Conservation (phyloP, 352 stramenopile species). For the Achlya hypogyna region DNA sequence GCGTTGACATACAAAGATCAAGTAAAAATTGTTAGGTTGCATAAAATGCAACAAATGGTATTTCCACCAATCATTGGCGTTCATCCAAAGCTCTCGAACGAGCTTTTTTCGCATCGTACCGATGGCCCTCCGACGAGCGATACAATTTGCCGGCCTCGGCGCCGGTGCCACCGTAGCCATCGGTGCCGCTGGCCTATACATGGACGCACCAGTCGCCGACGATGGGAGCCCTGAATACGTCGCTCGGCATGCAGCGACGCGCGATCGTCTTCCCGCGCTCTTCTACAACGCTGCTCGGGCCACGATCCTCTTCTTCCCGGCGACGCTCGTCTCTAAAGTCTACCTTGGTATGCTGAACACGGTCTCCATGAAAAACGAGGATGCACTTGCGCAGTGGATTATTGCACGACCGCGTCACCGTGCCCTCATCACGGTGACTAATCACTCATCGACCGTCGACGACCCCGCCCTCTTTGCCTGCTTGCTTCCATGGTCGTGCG, state of each 20-base stretch:
- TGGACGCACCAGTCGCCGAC: conserved; percentile 55
- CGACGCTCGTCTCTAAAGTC: conserved; percentile 45
- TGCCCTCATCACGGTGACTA: conserved; percentile 72
- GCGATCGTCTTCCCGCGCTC: conserved; percentile 35
- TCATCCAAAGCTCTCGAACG: not conserved
- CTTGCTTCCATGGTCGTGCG: conserved; percentile 68
- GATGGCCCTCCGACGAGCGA: conserved; percentile 7
- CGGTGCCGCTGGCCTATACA: conserved; percentile 31
- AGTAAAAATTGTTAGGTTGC: not conserved
- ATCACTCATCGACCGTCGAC: conserved; percentile 77
- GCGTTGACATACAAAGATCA: not conserved
- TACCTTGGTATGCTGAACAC: conserved; percentile 45
- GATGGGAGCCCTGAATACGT: conserved; percentile 40
- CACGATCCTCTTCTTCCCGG: conserved; percentile 36
- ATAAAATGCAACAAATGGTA: not conserved
- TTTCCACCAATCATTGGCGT: not conserved
- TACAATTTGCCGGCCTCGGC: conserved; percentile 6
- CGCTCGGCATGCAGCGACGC: conserved; percentile 22
- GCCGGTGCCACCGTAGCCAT: conserved; percentile 21
- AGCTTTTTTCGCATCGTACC: not conserved
- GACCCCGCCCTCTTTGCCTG: conserved; percentile 62
- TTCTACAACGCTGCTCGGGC: conserved; percentile 57
- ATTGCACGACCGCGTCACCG: conserved; percentile 35
- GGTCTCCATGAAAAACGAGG: conserved; percentile 34
- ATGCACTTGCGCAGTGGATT: conserved; percentile 37